Percentiles rank a stretch among this genome's conserved stretches.
phyloP scores from a whole-genome alignment of 1,284 basidiomycete genomes.

The Omphalotus olearius region DNA sequence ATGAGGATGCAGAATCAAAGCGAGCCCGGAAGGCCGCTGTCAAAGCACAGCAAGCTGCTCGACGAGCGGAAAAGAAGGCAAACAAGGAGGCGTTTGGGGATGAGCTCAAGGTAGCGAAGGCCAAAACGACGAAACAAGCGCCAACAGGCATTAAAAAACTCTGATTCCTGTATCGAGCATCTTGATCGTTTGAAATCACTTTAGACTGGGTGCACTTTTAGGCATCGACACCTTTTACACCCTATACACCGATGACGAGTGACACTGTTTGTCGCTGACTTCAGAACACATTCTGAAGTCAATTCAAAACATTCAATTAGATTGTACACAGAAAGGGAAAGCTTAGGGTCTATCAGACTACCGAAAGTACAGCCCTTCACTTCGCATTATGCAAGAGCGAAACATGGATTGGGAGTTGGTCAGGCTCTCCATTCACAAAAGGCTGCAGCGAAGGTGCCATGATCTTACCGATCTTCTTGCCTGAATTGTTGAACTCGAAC shows the following conservation, averaged over 20 bases:
- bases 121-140: constrained; percentile 37
- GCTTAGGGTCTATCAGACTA: too few relatives aligned
- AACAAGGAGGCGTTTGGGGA: constrained; percentile 72
- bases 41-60: constrained; percentile 75
- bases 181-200: too few relatives aligned
- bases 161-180: too few relatives aligned
- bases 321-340: too few relatives aligned
- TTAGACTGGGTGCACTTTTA: background rate
- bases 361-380: too few relatives aligned
- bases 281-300: too few relatives aligned
- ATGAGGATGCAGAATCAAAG: constrained; percentile 85
- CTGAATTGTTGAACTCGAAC: constrained; percentile 33
- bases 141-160: constrained; percentile 40
- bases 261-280: too few relatives aligned
- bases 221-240: too few relatives aligned
- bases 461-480: constrained; percentile 24
- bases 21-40: constrained; percentile 85
- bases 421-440: constrained; percentile 28
- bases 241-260: too few relatives aligned
- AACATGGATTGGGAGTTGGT: constrained; percentile 19
- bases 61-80: constrained; percentile 79
- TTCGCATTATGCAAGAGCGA: background rate
- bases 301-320: too few relatives aligned
- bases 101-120: constrained; percentile 65
- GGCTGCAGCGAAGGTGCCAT: constrained; percentile 35